These are phyloP conservation scores for Hericium alpestre DNA, from an alignment of 768 basidiomycete genomes.

Conservation along the genomic window DNA sequence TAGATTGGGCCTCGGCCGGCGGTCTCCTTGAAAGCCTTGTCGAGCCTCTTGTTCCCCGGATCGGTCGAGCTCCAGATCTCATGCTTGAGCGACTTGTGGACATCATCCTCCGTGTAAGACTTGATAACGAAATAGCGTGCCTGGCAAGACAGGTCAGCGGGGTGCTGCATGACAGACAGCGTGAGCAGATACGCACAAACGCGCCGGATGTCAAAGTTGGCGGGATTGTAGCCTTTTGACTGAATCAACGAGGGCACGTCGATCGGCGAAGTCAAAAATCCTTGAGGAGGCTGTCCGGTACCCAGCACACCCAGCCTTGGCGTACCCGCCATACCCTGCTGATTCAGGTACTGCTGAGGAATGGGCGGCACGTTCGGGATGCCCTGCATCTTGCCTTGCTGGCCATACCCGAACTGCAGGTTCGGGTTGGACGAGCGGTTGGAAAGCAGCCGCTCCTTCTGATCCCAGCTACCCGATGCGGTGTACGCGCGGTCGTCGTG, in stretches of 20 bases:
- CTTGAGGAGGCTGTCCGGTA: slow-evolving; percentile 13
- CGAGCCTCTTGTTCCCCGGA: slow-evolving; percentile 92
- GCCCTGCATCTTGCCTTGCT: slow-evolving; percentile 22
- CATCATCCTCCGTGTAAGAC: slow-evolving; percentile 97
- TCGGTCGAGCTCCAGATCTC: slow-evolving; percentile 98
- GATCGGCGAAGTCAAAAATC: slow-evolving; percentile 53
- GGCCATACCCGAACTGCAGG: slow-evolving; percentile 50
- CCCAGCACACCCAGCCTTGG: slow-evolving; percentile 22
- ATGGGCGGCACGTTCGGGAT: slow-evolving; percentile 65
- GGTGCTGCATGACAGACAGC: not conserved
- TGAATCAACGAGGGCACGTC: slow-evolving; percentile 82
- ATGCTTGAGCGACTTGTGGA: slow-evolving; percentile 95
- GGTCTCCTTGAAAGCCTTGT: slow-evolving; percentile 96
- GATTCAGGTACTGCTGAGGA: slow-evolving; percentile 63
- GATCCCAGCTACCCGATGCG: slow-evolving; percentile 46
- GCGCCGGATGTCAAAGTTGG: slow-evolving; percentile 70
- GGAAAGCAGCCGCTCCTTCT: slow-evolving; percentile 47
- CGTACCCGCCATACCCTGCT: slow-evolving; percentile 16
- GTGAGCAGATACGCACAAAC: slow-evolving; percentile 41
- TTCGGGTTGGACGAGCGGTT: slow-evolving; percentile 60
- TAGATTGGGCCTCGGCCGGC: slow-evolving; percentile 89
- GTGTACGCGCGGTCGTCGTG: slow-evolving; percentile 26
- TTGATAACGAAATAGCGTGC: slow-evolving; percentile 97
- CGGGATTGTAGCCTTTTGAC: slow-evolving; percentile 85
- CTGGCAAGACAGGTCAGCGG: slow-evolving; percentile 25